Evolutionary conservation across 2,329 filamentous ascomycete genomes (phyloP), one percentile per base, ranked within the genome.

Genomic region (Alternaria tenuissima): DNA sequence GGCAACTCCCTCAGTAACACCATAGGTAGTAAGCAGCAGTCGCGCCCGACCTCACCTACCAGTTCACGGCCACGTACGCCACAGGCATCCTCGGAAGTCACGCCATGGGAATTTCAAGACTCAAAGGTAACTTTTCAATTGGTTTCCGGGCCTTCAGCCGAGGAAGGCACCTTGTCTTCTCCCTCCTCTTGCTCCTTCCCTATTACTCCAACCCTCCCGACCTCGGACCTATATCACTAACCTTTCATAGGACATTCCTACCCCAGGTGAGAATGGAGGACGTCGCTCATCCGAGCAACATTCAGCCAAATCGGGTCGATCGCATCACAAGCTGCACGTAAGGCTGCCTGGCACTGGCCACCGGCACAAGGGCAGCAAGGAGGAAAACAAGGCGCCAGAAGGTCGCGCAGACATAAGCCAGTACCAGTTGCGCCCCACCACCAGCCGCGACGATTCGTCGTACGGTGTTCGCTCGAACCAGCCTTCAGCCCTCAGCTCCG

Each of bases 51-150:
- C 46, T 96, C 94, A 54, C 93, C 93, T 41, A 86, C 87, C 53
- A 88, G 87, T 32, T 93, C 91, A 28, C 86, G 92, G 67, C 92
- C 94, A 48, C 87, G 91, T 69, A 96, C 92, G n/a, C 93, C 94
- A 12, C 85, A 93, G 52, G 92, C 92, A 42, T 92, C 92, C 12
- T 95, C 92, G 73, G 94, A 98, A 79, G 93, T 99, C 59, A 95
- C 96, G 39, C 95, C 95, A n/a, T 99, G 97, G 85, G 86, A 96
- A 63, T 98, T 95, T 76, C 95, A 98, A 79, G 92, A 95, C 76
- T 86, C 86, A 67, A 87, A 92, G 82, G 90, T 92, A 78, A 83
- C 88, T 71, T 48, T 54, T 16, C 62, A 34, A 32, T 34, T 48
- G 34, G 28, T 26, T 46, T 20, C 16, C n/a, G 24, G 7, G 39